Evolutionary conservation across 768 basidiomycete genomes (phyloP), one percentile per base, ranked within the genome.

Genomic region (Clathrus columnatus): DNA sequence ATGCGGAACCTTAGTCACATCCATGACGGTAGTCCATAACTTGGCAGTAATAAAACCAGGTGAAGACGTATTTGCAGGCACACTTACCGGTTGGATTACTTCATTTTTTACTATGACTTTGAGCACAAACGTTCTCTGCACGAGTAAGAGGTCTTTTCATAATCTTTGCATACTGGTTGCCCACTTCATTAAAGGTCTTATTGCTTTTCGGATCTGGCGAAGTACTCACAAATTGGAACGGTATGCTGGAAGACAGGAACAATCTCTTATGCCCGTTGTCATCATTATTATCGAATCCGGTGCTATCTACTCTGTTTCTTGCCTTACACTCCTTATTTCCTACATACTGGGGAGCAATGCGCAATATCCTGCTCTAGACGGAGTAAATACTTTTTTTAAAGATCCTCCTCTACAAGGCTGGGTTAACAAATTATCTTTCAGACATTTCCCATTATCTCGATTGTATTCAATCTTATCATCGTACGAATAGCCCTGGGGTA

Each of bases 291-390:
- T 51, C 10, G 50, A 51, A 32, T 18, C 29, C 4, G 50, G 50
- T 1, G 50, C 26, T 23, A 26, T 51, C 7, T 32, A 51, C 20
- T 29, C 50, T 17, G 8, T 36, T 51, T 29, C 50, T n/a, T 41
- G 16, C 17, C 4, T 51, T 6, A 36, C 50, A 30, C n/a, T 51
- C 21, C 50, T 51, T 5, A 32, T 51, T 21, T 32, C 50, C n/a
- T 51, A 51, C 18, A 20, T 51, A 18, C 41, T 36, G 30, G 50
- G 50, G 5, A 28, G 29, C 30, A 51, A 51, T 16, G 50, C 29
- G 16, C 50, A 51, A 51, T 51, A 51, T 24, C 17, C 50, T 6
- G 50, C 28, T 36, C 36, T 51, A 36, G 50, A 51, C 20, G 50
- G n/a, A 11, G 21, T 36, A 26, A 26, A 16, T 51, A 27, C 47